A percentile compares a stretch with the other conserved stretches of the same genome.
Evolutionary conservation across 768 basidiomycete species (phyloP).

Genomic region (Collybia sp.): DNA sequence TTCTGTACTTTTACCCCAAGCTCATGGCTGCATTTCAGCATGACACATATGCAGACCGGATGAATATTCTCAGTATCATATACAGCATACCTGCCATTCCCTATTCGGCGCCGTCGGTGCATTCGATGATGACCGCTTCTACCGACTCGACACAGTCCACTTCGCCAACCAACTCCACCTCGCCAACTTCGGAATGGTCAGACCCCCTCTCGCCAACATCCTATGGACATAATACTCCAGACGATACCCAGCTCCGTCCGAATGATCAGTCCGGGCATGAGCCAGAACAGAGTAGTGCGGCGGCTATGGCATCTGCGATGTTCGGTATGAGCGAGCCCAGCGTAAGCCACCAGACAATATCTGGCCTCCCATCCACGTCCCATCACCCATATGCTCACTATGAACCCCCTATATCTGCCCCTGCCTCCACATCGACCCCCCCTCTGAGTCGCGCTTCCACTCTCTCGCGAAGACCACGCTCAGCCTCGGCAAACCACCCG

Average conservation of each 20-base stretch:
- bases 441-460: conserved; percentile 30
- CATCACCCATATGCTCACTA: conserved; percentile 52
- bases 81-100: conserved; percentile 81
- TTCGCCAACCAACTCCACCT: conserved; percentile 34
- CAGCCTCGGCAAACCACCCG: conserved; percentile 49
- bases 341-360: conserved; percentile 20
- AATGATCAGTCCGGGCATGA: conserved; percentile 17
- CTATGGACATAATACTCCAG: conserved; percentile 32
- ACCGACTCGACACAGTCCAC: conserved; percentile 9
- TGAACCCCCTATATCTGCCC: conserved; percentile 26
- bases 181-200: conserved; percentile 46
- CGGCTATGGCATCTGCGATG: conserved; percentile 44
- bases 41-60: conserved; percentile 92
- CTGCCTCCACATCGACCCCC: conserved; percentile 11
- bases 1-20: background rate
- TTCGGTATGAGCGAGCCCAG: conserved; percentile 33
- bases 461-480: conserved; percentile 41
- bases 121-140: conserved; percentile 23
- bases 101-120: conserved; percentile 53
- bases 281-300: conserved; percentile 29
- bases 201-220: conserved; percentile 30
- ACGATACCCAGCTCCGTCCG: conserved; percentile 23
- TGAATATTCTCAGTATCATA: conserved; percentile 88
- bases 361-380: conserved; percentile 25
- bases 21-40: conserved; percentile 44